Evolutionary conservation across 2,329 filamentous ascomycete genomes (phyloP).

Genomic region (Colletotrichum spaethianum): DNA sequence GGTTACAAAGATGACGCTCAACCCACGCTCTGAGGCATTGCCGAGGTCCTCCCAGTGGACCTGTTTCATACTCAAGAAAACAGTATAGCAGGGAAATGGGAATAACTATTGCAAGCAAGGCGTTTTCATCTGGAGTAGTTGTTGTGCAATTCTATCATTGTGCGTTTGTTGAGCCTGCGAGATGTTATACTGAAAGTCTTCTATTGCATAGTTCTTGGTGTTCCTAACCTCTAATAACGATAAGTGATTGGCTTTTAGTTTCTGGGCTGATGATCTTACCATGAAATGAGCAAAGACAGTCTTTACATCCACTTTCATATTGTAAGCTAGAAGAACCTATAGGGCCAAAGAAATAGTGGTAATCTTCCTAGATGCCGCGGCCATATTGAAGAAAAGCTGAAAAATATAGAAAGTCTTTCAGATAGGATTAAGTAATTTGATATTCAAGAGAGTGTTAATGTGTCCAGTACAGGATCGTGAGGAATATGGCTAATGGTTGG

Average conservation of each 20-base stretch:
- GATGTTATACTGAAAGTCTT: conserved; percentile 16
- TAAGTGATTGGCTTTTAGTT: not conserved
- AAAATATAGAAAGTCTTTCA: not conserved
- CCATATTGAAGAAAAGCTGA: not conserved
- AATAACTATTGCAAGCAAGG: not conserved
- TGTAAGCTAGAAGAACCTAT: not conserved
- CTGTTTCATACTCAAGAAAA: not conserved
- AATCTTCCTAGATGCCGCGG: not conserved
- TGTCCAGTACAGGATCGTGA: not conserved
- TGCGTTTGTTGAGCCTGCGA: conserved; percentile 23
- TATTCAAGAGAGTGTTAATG: not conserved
- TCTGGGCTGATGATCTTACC: not conserved
- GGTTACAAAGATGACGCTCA: not conserved
- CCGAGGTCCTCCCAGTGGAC: not conserved
- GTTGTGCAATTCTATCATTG: conserved; percentile 4
- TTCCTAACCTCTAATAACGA: conserved; percentile 13
- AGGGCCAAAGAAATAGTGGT: not conserved
- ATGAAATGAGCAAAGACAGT: conserved; percentile 18
- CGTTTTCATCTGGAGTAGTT: not conserved
- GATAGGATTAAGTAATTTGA: not conserved
- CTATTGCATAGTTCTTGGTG: conserved; percentile 8
- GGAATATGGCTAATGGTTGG: not conserved
- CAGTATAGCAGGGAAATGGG: not conserved
- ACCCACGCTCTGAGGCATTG: not conserved
- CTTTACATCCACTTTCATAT: not conserved